Percentiles rank a stretch among this genome's conserved stretches.
Evolutionary conservation across 768 basidiomycete species (phyloP).

Genomic region (Xerocomus brunneocitrinus): DNA sequence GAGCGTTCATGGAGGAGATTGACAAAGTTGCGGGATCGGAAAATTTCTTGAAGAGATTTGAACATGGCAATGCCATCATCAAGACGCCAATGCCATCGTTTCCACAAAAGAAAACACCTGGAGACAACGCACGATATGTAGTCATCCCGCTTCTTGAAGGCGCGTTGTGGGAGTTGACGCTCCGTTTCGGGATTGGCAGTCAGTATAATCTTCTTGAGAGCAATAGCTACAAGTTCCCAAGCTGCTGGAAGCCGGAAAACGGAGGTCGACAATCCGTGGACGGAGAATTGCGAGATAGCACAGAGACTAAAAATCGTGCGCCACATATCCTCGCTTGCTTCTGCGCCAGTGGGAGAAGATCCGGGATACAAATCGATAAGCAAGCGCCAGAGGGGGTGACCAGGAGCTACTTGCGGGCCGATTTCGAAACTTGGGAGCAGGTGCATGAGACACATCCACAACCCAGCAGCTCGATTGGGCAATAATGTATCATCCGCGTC

Average conservation of each 20-base stretch:
- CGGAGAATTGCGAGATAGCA: constrained; percentile 75
- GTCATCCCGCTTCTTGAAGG: constrained; percentile 54
- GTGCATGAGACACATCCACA: constrained; percentile 75
- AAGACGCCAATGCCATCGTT: constrained; percentile 75
- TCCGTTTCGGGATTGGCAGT: constrained; percentile 44
- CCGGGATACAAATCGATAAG: constrained; percentile 34
- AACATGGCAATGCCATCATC: constrained; percentile 55
- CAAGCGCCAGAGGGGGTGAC: constrained; percentile 44
- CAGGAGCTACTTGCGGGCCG: constrained; percentile 13
- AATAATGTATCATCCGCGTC: constrained; percentile 34
- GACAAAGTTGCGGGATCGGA: constrained; percentile 70
- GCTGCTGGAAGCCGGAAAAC: constrained; percentile 42
- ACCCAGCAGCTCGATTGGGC: constrained; percentile 47
- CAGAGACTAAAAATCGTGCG: constrained; percentile 61
- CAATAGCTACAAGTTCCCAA: constrained; percentile 62
- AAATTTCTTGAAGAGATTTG: constrained; percentile 62
- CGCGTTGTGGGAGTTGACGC: constrained; percentile 31
- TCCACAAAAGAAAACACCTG: constrained; percentile 69
- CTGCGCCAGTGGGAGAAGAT: constrained; percentile 32
- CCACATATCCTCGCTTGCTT: constrained; percentile 70
- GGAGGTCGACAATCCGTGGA: constrained; percentile 42
- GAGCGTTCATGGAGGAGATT: constrained; percentile 58
- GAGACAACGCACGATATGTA: constrained; percentile 67
- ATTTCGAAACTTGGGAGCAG: constrained; percentile 34
- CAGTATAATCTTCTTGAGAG: constrained; percentile 58